Evolutionary conservation across 345 rosid species (phyloP).

Genomic region (Clarkia xantiana): DNA sequence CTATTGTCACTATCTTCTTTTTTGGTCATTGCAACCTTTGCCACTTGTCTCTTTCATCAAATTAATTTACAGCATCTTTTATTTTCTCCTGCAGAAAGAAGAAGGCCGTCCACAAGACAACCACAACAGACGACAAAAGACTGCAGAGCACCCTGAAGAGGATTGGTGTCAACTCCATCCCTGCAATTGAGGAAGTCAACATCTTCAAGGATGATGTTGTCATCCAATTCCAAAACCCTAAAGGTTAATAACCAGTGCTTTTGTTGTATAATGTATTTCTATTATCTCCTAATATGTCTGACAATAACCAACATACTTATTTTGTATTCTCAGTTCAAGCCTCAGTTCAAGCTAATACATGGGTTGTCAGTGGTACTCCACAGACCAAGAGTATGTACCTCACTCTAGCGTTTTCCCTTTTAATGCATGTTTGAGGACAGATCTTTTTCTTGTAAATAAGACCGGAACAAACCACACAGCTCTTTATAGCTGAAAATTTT

Average conservation of each 20-base stretch:
- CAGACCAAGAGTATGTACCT: constrained; percentile 63
- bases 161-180: constrained; percentile 82
- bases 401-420: not conserved
- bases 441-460: no score
- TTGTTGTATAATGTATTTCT: no score
- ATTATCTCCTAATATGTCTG: not conserved
- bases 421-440: not conserved
- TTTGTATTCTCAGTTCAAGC: constrained; percentile 63
- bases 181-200: constrained; percentile 91
- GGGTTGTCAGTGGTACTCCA: constrained; percentile 95
- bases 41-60: not conserved
- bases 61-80: not conserved
- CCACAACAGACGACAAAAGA: constrained; percentile 90
- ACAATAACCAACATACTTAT: not conserved
- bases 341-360: constrained; percentile 85
- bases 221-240: constrained; percentile 75
- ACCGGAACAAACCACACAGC: no score
- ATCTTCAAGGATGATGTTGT: constrained; percentile 94
- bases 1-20: not conserved
- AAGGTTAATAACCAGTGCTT: constrained; percentile 31
- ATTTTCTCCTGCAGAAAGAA: constrained; percentile 47
- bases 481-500: no score
- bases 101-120: constrained; percentile 98
- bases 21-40: not conserved
- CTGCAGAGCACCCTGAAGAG: constrained; percentile 97